phyloP scores from a whole-genome alignment of 2,329 filamentous ascomycete species.

The Rhynchosporium agropyri region DNA sequence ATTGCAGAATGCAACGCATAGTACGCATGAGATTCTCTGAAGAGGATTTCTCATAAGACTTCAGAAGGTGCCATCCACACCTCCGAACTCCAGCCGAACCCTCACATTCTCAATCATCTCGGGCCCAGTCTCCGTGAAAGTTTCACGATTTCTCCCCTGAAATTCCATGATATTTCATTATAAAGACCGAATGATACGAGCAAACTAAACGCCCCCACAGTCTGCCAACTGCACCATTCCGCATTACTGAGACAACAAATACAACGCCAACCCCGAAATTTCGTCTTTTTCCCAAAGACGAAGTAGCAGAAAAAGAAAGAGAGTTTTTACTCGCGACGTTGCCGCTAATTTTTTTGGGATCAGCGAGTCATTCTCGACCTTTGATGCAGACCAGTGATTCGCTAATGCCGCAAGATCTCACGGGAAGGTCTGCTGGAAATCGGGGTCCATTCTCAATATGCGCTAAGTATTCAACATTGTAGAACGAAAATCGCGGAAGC shows the following conservation, averaged over 20 bases:
- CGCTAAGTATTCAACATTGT: constrained; percentile 12
- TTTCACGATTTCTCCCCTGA: not conserved
- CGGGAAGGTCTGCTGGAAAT: constrained; percentile 7
- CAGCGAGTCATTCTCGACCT: constrained; percentile 9
- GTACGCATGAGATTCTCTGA: not conserved
- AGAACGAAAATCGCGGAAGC: constrained; percentile 1
- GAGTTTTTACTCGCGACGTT: constrained; percentile 8
- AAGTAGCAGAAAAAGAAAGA: not conserved
- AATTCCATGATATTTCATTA: not conserved
- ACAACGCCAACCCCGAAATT: constrained; percentile 8
- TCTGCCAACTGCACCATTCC: not conserved
- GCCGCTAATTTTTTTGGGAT: not conserved
- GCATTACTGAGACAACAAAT: not conserved
- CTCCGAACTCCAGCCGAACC: constrained; percentile 1
- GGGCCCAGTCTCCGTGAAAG: not conserved
- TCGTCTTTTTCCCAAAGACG: not conserved
- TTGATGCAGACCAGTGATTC: constrained; percentile 12
- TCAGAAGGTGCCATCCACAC: not conserved
- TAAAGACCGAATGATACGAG: not conserved
- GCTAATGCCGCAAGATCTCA: constrained; percentile 14
- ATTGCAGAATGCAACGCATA: too few relatives aligned
- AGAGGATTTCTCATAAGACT: not conserved
- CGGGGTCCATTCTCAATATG: constrained; percentile 6
- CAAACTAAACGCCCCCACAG: not conserved
- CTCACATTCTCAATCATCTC: not conserved